Conservation (phyloP, 1,139 yeast species). For the Kluyveromyces sp. region DNA sequence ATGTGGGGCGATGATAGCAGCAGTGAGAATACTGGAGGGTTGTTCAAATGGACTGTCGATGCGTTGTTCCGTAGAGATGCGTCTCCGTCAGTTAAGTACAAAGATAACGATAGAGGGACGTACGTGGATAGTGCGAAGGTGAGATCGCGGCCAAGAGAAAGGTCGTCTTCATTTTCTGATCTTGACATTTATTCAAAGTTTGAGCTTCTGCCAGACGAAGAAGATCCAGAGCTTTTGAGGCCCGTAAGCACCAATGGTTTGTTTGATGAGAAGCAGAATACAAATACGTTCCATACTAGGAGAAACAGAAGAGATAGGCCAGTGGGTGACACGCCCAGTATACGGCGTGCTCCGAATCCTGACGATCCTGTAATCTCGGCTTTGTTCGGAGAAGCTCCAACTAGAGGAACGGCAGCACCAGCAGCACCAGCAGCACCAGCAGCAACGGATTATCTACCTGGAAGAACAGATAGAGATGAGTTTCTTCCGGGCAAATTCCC, state of each 20-base stretch:
- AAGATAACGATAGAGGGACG: constrained; percentile 16
- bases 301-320: constrained; percentile 1
- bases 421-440: background rate
- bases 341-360: constrained; percentile 9
- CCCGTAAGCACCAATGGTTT: constrained; percentile 3
- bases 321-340: constrained; percentile 1
- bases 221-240: constrained; percentile 9
- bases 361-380: constrained; percentile 19
- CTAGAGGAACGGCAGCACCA: background rate
- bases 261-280: constrained; percentile 9
- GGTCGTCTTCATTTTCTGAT: constrained; percentile 17
- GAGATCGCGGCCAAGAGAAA: background rate
- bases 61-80: constrained; percentile 24
- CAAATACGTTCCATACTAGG: constrained; percentile 21
- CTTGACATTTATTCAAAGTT: constrained; percentile 20
- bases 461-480: background rate
- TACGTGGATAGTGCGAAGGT: constrained; percentile 12
- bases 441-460: background rate
- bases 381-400: constrained; percentile 9
- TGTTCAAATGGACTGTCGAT: constrained; percentile 28
- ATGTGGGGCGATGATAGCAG: background rate
- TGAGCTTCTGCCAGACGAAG: constrained; percentile 19
- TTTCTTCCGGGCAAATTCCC: constrained; percentile 20
- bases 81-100: constrained; percentile 25
- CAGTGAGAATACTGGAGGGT: constrained; percentile 17